These are phyloP conservation scores for Sapria himalayana DNA, from an alignment of 345 rosid genomes.

Conservation along the genomic window DNA sequence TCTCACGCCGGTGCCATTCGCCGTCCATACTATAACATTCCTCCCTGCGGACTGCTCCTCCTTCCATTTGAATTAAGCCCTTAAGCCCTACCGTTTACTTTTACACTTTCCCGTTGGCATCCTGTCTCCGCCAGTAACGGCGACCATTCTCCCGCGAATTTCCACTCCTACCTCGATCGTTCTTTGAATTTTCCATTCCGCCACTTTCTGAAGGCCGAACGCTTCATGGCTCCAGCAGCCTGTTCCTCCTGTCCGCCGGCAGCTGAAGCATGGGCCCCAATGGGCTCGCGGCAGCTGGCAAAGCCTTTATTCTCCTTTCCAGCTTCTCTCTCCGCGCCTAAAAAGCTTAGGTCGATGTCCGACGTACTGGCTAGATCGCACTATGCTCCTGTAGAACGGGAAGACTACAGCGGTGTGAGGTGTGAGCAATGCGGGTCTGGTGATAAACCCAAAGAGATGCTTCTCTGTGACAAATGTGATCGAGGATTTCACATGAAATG, in stretches of 20 bases:
- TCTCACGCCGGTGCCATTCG: too few relatives aligned
- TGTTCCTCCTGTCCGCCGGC: conserved; percentile 8
- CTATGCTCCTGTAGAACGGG: conserved; percentile 19
- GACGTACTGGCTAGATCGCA: conserved; percentile 35
- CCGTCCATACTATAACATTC: too few relatives aligned
- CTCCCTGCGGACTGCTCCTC: too few relatives aligned
- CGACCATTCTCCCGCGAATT: conserved; percentile 9
- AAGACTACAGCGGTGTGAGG: conserved; percentile 24
- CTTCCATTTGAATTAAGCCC: too few relatives aligned
- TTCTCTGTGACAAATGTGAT: conserved; percentile 72
- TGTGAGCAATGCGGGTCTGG: conserved; percentile 66
- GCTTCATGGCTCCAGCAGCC: conserved; percentile 21
- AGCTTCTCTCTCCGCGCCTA: conserved; percentile 25
- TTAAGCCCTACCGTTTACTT: too few relatives aligned
- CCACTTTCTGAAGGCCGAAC: too few relatives aligned
- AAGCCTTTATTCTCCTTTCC: conserved; percentile 22
- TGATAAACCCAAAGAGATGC: conserved; percentile 47
- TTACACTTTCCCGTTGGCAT: conserved; percentile 22
- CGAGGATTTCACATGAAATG: conserved; percentile 83
- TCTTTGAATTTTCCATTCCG: not conserved
- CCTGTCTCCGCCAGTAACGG: conserved; percentile 7
- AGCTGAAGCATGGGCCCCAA: conserved; percentile 17
- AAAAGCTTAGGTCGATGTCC: conserved; percentile 28
- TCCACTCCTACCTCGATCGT: conserved; percentile 5
- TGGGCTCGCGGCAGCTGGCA: conserved; percentile 25